phyloP scores from a whole-genome alignment of 257 asterid genomes.

The Jasminum sambac region DNA sequence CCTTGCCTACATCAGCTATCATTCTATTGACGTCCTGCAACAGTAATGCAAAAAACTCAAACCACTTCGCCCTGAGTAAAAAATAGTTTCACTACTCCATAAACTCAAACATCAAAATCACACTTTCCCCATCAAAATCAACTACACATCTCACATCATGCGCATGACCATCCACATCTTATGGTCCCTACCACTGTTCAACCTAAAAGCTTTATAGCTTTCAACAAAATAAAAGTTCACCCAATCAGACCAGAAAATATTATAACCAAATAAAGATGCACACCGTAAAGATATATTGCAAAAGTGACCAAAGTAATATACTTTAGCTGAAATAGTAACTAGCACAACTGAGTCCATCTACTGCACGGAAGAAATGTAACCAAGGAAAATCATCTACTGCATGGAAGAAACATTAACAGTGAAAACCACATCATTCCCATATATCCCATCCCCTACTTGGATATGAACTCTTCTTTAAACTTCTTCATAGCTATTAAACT shows the following conservation, averaged over 20 bases:
- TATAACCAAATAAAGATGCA: neutral
- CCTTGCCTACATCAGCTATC: constrained; percentile 96
- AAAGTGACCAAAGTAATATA: neutral
- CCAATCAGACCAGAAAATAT: neutral
- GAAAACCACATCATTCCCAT: neutral
- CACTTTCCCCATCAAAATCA: too few species aligned
- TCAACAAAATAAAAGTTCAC: too few species aligned
- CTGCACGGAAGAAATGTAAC: neutral
- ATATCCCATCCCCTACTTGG: too few species aligned
- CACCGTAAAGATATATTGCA: neutral
- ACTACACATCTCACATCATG: too few species aligned
- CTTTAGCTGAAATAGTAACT: neutral
- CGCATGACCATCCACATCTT: too few species aligned
- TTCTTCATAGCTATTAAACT: neutral
- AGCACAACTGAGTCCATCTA: neutral
- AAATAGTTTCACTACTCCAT: too few species aligned
- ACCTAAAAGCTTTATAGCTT: too few species aligned
- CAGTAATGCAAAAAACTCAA: constrained; percentile 10
- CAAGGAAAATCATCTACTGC: neutral
- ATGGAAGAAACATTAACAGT: too few species aligned
- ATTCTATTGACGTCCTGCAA: constrained; percentile 74
- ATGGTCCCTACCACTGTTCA: too few species aligned
- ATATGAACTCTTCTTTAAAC: neutral
- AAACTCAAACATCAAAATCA: too few species aligned
- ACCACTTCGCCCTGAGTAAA: neutral